These are phyloP conservation scores for Auricularia sp. DNA, from an alignment of 768 basidiomycete genomes.

Conservation along the genomic window DNA sequence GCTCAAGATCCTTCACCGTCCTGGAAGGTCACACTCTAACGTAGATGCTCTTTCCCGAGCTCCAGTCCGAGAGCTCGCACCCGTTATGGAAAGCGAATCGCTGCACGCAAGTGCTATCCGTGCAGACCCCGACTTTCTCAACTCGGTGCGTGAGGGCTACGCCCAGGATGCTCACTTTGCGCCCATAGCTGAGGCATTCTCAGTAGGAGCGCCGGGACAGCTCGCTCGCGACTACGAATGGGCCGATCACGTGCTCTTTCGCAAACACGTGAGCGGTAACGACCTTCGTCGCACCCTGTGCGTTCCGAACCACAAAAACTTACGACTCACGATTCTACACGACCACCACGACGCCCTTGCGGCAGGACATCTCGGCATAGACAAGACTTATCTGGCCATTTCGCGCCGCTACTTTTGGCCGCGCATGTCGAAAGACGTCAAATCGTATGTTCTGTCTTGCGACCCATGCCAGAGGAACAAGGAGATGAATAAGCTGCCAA, in stretches of 20 bases:
- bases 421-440: conserved; percentile 22
- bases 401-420: conserved; percentile 13
- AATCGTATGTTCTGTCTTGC: conserved; percentile 22
- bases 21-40: too few relatives aligned
- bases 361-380: conserved; percentile 13
- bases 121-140: too few relatives aligned
- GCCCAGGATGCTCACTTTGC: too few relatives aligned
- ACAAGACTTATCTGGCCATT: conserved; percentile 14
- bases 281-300: background rate
- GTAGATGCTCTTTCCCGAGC: too few relatives aligned
- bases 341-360: conserved; percentile 7
- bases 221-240: too few relatives aligned
- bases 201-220: too few relatives aligned
- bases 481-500: conserved; percentile 4
- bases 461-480: conserved; percentile 27
- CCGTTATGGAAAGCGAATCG: too few relatives aligned
- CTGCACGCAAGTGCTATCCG: too few relatives aligned
- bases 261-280: background rate
- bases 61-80: too few relatives aligned
- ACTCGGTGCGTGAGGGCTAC: too few relatives aligned
- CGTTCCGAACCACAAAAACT: background rate
- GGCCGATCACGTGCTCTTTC: background rate
- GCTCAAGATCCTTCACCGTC: too few relatives aligned
- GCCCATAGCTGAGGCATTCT: too few relatives aligned
- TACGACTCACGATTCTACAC: background rate